A percentile compares a stretch with the other conserved stretches of the same genome.
Conservation (phyloP, 2,329 filamentous ascomycete species). For the Colletotrichum gloeosporioides region DNA sequence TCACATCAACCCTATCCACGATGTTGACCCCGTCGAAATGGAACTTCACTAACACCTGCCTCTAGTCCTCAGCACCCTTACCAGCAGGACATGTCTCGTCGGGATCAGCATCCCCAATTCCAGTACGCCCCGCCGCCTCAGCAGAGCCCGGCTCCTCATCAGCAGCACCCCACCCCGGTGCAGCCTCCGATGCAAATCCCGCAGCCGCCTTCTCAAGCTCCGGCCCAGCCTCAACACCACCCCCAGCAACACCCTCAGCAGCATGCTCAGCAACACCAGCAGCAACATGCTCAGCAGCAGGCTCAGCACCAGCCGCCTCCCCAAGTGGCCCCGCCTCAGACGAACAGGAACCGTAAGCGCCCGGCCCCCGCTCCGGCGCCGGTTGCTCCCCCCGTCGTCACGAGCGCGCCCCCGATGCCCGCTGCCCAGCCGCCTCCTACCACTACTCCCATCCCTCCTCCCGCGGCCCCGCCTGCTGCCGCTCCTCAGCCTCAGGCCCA, state of each 20-base stretch:
- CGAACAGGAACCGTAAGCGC: conserved; percentile 24
- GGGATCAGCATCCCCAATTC: conserved; percentile 49
- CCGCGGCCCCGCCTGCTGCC: conserved; percentile 37
- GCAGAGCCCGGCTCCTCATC: conserved; percentile 41
- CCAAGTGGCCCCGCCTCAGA: conserved; percentile 36
- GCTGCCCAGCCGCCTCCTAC: conserved; percentile 40
- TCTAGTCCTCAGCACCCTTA: conserved; percentile 51
- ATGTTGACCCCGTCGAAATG: conserved; percentile 3
- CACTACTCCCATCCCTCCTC: conserved; percentile 31
- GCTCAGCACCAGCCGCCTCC: conserved; percentile 31
- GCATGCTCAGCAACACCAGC: background rate
- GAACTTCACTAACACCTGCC: conserved; percentile 25
- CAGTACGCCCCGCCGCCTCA: conserved; percentile 44
- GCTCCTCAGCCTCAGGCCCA: conserved; percentile 36
- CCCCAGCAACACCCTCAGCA: conserved; percentile 32
- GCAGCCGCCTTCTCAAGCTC: conserved; percentile 40
- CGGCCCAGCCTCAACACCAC: conserved; percentile 30
- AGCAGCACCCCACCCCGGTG: conserved; percentile 43
- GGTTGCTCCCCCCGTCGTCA: conserved; percentile 36
- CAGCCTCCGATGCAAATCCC: conserved; percentile 52
- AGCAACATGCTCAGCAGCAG: background rate
- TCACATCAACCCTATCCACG: background rate
- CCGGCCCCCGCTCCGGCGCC: conserved; percentile 44
- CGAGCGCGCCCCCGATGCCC: conserved; percentile 23
- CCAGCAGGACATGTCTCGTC: conserved; percentile 55